Evolutionary conservation across 1,139 yeast species (phyloP).

Genomic region (Scheffersomyces stambukii): DNA sequence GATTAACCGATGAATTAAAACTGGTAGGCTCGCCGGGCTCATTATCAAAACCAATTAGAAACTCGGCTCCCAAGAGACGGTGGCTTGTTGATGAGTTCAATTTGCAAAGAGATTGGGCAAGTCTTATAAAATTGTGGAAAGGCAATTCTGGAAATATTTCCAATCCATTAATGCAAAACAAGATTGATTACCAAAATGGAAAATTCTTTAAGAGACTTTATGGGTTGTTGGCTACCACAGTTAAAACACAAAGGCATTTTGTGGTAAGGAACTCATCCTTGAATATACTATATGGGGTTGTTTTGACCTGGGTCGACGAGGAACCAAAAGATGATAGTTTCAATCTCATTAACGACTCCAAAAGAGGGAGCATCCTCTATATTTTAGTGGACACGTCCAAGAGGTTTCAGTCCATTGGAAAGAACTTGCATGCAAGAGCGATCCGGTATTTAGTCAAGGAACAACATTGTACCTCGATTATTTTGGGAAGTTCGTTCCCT

Average conservation of each 20-base stretch:
- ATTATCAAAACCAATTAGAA: slow-evolving; percentile 6
- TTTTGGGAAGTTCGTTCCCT: slow-evolving; percentile 53
- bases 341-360: slow-evolving; percentile 14
- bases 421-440: slow-evolving; percentile 53
- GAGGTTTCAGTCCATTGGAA: slow-evolving; percentile 56
- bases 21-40: slow-evolving; percentile 3
- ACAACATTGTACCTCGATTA: slow-evolving; percentile 35
- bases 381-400: slow-evolving; percentile 55
- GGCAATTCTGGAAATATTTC: slow-evolving; percentile 19
- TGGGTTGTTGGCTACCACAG: slow-evolving; percentile 25
- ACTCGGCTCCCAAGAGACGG: slow-evolving; percentile 34
- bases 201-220: slow-evolving; percentile 29
- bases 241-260: slow-evolving; percentile 43
- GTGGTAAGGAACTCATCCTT: slow-evolving; percentile 59
- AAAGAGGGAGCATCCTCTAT: slow-evolving; percentile 45
- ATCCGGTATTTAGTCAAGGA: slow-evolving; percentile 48
- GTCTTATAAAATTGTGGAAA: slow-evolving; percentile 41
- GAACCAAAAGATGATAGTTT: slow-evolving; percentile 13
- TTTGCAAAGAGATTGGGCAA: slow-evolving; percentile 47
- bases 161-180: slow-evolving; percentile 8
- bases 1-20: slow-evolving; percentile 11
- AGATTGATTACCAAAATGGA: slow-evolving; percentile 23
- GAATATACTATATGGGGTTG: slow-evolving; percentile 53
- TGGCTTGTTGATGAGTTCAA: slow-evolving; percentile 65
- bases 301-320: slow-evolving; percentile 53